Percentiles rank a stretch among this genome's conserved stretches.
Conservation (phyloP, 2,329 filamentous ascomycete genomes). For the Pyricularia sp. region DNA sequence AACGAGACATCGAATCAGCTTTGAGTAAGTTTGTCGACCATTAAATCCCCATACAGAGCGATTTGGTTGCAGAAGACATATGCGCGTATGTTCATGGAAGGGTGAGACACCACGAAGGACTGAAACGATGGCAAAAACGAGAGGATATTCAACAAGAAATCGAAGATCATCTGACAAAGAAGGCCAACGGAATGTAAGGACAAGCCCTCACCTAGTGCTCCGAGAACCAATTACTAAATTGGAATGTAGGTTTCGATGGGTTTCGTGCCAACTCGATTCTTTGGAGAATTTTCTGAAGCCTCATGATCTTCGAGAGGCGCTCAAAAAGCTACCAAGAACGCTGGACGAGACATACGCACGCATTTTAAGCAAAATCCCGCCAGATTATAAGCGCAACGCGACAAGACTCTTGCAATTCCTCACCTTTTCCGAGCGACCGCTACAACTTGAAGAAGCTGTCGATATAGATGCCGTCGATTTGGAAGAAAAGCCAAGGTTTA, state of each 20-base stretch:
- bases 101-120: neutral
- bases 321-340: neutral
- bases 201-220: neutral
- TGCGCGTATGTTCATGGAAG: neutral
- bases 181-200: neutral
- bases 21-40: neutral
- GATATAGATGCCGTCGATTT: neutral
- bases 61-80: neutral
- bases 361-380: neutral
- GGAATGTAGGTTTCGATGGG: neutral
- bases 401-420: neutral
- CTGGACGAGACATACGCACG: neutral
- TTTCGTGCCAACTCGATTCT: neutral
- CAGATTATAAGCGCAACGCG: neutral
- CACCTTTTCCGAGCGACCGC: neutral
- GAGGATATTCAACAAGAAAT: no score
- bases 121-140: no score
- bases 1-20: neutral
- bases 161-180: neutral
- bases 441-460: neutral
- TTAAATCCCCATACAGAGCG: neutral
- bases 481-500: neutral
- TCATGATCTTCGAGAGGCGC: neutral
- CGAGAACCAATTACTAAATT: neutral
- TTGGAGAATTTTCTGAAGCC: neutral